Evolutionary conservation across 139 green algal genomes (phyloP).

Genomic region (Yamagishiella unicocca): DNA sequence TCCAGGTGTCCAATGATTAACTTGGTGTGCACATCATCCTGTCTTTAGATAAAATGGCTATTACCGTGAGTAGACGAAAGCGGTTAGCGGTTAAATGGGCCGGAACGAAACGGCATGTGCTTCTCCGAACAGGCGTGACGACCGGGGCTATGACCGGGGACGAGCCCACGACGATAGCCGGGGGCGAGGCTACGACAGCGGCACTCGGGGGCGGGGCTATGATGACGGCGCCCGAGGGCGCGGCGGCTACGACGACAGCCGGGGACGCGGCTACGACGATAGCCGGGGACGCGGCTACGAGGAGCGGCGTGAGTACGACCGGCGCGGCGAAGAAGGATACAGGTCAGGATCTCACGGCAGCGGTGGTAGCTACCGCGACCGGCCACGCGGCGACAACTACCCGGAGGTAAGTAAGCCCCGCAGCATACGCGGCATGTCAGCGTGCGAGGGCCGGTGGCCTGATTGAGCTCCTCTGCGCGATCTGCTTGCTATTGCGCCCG

Average conservation of each 20-base stretch:
- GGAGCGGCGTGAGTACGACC: conserved; percentile 15
- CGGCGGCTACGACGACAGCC: conserved; percentile 19
- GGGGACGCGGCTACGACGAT: conserved; percentile 1
- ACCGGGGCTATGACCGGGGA: conserved; percentile 14
- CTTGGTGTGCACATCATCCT: too few relatives aligned
- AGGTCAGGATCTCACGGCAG: conserved; percentile 36
- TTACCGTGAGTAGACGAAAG: too few relatives aligned
- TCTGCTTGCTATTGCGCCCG: too few relatives aligned
- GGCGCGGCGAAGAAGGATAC: conserved; percentile 11
- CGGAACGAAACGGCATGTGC: too few relatives aligned
- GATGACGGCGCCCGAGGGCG: not conserved
- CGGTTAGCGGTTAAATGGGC: too few relatives aligned
- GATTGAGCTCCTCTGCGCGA: too few relatives aligned
- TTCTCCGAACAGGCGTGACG: conserved; percentile 10
- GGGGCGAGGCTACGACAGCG: not conserved
- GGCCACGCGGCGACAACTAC: conserved; percentile 35
- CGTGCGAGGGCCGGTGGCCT: too few relatives aligned
- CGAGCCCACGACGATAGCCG: conserved; percentile 7
- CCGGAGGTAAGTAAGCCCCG: conserved; percentile 41
- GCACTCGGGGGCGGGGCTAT: conserved; percentile 1
- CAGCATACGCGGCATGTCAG: too few relatives aligned
- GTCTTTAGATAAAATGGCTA: too few relatives aligned
- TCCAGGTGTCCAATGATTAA: too few relatives aligned
- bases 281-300: conserved; percentile 5
- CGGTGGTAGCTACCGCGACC: conserved; percentile 27